Evolutionary conservation across 257 asterid genomes (phyloP).

Genomic region (Solanum piurae): DNA sequence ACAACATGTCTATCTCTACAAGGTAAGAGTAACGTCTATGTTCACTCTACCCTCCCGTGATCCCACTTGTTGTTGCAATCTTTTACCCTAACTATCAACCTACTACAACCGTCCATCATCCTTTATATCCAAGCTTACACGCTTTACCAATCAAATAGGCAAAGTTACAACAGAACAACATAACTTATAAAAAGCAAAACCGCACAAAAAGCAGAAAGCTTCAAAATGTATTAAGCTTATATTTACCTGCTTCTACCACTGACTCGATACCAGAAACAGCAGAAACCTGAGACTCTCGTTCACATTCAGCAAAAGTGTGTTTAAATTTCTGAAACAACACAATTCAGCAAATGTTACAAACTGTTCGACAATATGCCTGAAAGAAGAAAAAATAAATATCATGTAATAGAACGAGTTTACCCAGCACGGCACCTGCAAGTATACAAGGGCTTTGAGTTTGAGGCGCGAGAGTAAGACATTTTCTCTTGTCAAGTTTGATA

Average conservation of each 20-base stretch:
- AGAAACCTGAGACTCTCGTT: conserved; percentile 17
- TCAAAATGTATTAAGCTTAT: neutral
- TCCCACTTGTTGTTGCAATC: neutral
- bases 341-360: neutral
- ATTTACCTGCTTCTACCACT: conserved; percentile 7
- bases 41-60: neutral
- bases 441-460: conserved; percentile 26
- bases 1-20: neutral
- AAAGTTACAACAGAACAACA: neutral
- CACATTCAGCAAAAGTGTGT: conserved; percentile 16
- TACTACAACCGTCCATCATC: neutral
- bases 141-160: neutral
- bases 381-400: neutral
- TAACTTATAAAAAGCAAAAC: neutral
- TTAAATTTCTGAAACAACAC: conserved; percentile 34
- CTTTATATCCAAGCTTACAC: neutral
- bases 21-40: neutral
- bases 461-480: conserved; percentile 24
- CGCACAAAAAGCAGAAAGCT: neutral
- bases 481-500: conserved; percentile 20
- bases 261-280: conserved; percentile 25
- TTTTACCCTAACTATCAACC: neutral
- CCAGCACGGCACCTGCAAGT: conserved; percentile 27
- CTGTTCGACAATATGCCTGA: conserved; percentile 37
- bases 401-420: neutral